Percentiles rank a stretch among this genome's conserved stretches.
phyloP scores from a whole-genome alignment of 169 alveolate species.

The Plasmodium knowlesi region DNA sequence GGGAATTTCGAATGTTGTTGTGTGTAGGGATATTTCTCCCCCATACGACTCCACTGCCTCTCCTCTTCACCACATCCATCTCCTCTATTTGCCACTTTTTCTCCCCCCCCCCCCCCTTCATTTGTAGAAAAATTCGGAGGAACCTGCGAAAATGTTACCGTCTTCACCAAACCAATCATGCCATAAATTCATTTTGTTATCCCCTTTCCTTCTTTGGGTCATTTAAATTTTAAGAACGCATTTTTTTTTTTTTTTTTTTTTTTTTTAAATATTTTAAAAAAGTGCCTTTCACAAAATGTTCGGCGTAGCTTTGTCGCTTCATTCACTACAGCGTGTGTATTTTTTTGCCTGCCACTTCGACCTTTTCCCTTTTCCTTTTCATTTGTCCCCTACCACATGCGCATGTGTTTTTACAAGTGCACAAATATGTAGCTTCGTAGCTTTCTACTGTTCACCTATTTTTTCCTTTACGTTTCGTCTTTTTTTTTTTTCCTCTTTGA shows the following conservation, averaged over 20 bases:
- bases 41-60: background rate
- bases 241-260: background rate
- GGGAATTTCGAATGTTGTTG: background rate
- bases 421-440: background rate
- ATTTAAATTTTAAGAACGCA: background rate
- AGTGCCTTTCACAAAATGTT: background rate
- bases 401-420: background rate
- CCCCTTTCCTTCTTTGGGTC: background rate
- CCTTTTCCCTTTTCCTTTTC: background rate
- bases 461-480: background rate
- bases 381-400: background rate
- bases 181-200: conserved; percentile 1
- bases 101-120: background rate
- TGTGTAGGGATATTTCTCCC: background rate
- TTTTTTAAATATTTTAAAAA: background rate
- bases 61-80: background rate
- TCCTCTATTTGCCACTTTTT: background rate
- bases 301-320: background rate
- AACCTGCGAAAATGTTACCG: conserved; percentile 29
- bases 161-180: conserved; percentile 23
- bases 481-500: background rate
- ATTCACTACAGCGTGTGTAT: background rate
- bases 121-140: conserved; percentile 64
- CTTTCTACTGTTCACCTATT: background rate
- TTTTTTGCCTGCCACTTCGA: background rate